Percentiles rank a stretch among this genome's conserved stretches.
These are phyloP conservation scores for Urostyla sp. DNA, from an alignment of 73 alveolate genomes.

Conservation along the genomic window DNA sequence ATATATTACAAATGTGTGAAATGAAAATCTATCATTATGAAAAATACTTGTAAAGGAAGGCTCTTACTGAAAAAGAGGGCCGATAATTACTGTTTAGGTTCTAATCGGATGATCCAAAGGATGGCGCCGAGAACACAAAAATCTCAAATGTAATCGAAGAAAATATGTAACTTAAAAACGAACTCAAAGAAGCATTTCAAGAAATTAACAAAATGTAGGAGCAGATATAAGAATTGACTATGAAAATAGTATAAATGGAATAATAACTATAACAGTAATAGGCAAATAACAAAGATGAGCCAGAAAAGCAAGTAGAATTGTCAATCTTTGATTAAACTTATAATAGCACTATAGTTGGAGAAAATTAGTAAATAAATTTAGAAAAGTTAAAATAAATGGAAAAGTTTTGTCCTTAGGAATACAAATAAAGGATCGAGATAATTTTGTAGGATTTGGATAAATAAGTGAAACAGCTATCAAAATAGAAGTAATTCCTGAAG, in stretches of 20 bases:
- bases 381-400: constrained; percentile 52
- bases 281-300: constrained; percentile 1
- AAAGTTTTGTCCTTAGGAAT: constrained; percentile 60
- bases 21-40: constrained; percentile 30
- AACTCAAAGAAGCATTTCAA: constrained; percentile 48
- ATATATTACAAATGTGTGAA: constrained; percentile 62
- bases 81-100: constrained; percentile 35
- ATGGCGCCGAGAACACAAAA: constrained; percentile 38
- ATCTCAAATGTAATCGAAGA: constrained; percentile 71
- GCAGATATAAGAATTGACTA: constrained; percentile 4
- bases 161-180: constrained; percentile 50
- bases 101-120: constrained; percentile 47
- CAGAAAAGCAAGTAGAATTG: constrained; percentile 24
- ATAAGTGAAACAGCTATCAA: constrained; percentile 18
- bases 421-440: constrained; percentile 44
- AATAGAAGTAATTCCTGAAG: constrained; percentile 32
- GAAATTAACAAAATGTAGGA: constrained; percentile 48
- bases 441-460: constrained; percentile 29
- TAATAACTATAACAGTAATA: not conserved
- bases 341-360: constrained; percentile 24
- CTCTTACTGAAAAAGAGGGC: constrained; percentile 47
- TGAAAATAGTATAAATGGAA: constrained; percentile 15
- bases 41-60: constrained; percentile 33
- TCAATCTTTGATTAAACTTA: constrained; percentile 15
- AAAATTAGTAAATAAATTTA: constrained; percentile 13